phyloP scores from a whole-genome alignment of 352 stramenopile species.

The Plasmopara halstedii region DNA sequence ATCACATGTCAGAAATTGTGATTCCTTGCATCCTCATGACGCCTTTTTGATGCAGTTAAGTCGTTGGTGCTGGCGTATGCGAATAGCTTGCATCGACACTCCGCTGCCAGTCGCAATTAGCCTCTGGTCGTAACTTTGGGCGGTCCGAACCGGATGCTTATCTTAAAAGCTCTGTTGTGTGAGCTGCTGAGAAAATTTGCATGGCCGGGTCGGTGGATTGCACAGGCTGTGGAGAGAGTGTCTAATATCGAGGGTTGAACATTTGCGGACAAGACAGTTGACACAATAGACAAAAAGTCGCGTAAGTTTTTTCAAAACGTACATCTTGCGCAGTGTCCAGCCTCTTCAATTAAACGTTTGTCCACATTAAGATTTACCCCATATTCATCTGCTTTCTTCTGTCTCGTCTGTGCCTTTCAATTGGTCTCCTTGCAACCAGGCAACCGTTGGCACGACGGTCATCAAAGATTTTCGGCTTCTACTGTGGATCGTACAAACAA shows the following conservation, averaged over 20 bases:
- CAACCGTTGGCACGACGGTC: no score
- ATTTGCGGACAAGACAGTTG: no score
- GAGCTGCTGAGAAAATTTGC: background rate
- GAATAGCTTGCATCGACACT: no score
- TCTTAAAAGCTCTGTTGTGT: background rate
- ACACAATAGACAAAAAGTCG: no score
- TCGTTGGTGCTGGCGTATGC: background rate
- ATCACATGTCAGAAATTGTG: background rate
- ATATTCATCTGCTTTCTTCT: background rate
- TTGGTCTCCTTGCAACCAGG: background rate
- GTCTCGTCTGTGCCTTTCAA: background rate
- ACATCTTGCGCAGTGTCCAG: background rate
- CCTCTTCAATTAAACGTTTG: background rate
- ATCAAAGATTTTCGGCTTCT: no score
- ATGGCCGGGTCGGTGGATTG: background rate
- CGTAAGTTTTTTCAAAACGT: no score
- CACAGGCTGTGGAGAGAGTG: background rate
- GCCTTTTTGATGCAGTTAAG: background rate
- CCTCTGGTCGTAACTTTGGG: no score
- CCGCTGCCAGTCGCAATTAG: background rate
- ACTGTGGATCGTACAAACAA: no score
- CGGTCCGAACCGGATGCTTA: background rate
- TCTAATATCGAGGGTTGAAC: no score
- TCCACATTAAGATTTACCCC: no score
- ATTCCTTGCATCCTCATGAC: background rate